Conservation (phyloP, 2,329 filamentous ascomycete species). For the Pseudopyrenochaeta lycopersici region DNA sequence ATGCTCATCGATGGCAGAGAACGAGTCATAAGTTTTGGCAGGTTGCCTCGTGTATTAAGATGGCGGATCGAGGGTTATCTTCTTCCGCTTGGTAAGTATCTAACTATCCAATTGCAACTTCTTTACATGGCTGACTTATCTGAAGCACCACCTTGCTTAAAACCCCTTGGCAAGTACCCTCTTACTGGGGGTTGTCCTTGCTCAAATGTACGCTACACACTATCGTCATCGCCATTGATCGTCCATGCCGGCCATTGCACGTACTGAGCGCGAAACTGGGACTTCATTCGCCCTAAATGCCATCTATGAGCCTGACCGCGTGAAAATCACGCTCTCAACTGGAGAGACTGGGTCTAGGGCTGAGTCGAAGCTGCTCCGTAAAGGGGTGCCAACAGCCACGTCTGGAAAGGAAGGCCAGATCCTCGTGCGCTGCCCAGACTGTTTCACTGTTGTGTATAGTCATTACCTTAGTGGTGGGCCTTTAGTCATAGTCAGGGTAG, state of each 20-base stretch:
- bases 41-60: no score
- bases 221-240: conserved; percentile 38
- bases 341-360: conserved; percentile 21
- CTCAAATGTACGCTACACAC: conserved; percentile 26
- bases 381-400: conserved; percentile 23
- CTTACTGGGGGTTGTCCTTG: conserved; percentile 31
- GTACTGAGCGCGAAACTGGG: conserved; percentile 56
- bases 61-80: no score
- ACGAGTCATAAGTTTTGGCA: no score
- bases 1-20: no score
- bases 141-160: neutral
- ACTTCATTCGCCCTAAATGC: conserved; percentile 52
- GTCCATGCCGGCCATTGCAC: conserved; percentile 58
- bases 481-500: conserved; percentile 51
- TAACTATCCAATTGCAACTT: no score
- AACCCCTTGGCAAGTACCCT: neutral
- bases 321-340: conserved; percentile 36
- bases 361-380: conserved; percentile 45
- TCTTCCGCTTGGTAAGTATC: no score
- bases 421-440: conserved; percentile 55
- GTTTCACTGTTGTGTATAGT: conserved; percentile 53
- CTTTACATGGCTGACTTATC: no score
- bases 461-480: conserved; percentile 49
- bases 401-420: conserved; percentile 44
- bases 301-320: conserved; percentile 50